Base-by-base conservation (phyloP, 2,329 filamentous ascomycete genomes). In the Shiraia bambusicola region DNA sequence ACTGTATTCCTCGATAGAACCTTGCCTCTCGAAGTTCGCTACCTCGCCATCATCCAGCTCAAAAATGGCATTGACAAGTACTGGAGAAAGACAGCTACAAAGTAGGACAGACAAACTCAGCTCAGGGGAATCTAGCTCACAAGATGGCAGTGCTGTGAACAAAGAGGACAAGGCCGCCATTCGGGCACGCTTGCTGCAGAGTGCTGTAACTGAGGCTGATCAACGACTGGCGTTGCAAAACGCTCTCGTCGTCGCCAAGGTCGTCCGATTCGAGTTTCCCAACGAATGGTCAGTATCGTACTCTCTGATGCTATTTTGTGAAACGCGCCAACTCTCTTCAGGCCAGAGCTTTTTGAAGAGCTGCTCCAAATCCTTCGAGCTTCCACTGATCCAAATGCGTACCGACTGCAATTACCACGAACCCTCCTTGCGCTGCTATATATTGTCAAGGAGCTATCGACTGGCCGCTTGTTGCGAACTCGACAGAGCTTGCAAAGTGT, bases 61-160 rank as follows among this genome's bases (percentile, higher is more conserved):
- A 97, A 97, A 67, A 96, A 97, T 67, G 93, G 91, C 40, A 91
- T 97, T 69, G 92, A 97, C 66, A 90, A 86, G 65, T 89, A 90
- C 69, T 98, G 93, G 93, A 81, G 93, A 63, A 88, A 78, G 64
- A 87, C 87, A 25, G 82, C 88, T 35, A 80, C 86, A 42, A 82
- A 84, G 64, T 79, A 81, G 9, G 24, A 14, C 37, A 10, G 4
- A 22, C 8, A 8, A 22, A 22, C 40, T 39, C 12, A 24, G 17
- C 16, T 13, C 25, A 26, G 12, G n/a, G 3, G 16, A n/a, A 13
- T 13, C 1, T 11, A 7, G 10, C 52, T 59, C 31, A 61, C 48
- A 12, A n/a, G 31, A 25, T 28, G 6, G 13, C 52, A 81, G 78
- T 69, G 77, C 80, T 5, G 78, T 86, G 5, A 70, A 67, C 34